These are phyloP conservation scores for Tolypocladium amazonense DNA, from an alignment of 2,329 filamentous ascomycete species.

Conservation along the genomic window DNA sequence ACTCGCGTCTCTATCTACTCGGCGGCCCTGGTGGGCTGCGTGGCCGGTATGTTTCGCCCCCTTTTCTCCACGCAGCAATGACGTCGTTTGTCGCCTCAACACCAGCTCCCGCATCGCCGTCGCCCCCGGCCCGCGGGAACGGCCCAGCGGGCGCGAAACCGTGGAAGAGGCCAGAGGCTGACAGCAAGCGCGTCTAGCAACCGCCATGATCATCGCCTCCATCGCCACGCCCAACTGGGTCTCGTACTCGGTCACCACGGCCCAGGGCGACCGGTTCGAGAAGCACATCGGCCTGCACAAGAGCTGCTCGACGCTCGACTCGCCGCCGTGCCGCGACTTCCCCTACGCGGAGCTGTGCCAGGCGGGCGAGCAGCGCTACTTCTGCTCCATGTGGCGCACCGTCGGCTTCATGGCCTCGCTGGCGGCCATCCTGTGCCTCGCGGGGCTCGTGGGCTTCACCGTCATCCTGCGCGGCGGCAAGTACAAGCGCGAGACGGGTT, in stretches of 20 bases:
- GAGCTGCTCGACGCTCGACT: constrained; percentile 62
- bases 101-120: not conserved
- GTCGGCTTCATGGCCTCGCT: constrained; percentile 84
- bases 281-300: constrained; percentile 69
- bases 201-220: constrained; percentile 58
- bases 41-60: constrained; percentile 26
- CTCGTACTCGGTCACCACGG: constrained; percentile 45
- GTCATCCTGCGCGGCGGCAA: constrained; percentile 72
- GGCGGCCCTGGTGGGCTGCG: constrained; percentile 29
- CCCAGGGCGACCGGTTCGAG: constrained; percentile 33
- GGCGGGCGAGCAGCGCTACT: constrained; percentile 45
- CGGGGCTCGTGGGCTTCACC: constrained; percentile 67
- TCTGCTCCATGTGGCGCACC: constrained; percentile 87
- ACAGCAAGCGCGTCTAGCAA: constrained; percentile 38
- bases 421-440: constrained; percentile 70
- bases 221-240: constrained; percentile 65
- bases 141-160: not conserved
- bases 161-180: constrained; percentile 12
- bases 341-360: constrained; percentile 23
- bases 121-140: not conserved
- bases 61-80: constrained; percentile 9
- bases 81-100: constrained; percentile 8
- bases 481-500: constrained; percentile 69
- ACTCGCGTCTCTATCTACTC: constrained; percentile 33
- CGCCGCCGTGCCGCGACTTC: constrained; percentile 42